These are phyloP conservation scores for Mycena metata DNA, from an alignment of 768 basidiomycete genomes.

Conservation along the genomic window DNA sequence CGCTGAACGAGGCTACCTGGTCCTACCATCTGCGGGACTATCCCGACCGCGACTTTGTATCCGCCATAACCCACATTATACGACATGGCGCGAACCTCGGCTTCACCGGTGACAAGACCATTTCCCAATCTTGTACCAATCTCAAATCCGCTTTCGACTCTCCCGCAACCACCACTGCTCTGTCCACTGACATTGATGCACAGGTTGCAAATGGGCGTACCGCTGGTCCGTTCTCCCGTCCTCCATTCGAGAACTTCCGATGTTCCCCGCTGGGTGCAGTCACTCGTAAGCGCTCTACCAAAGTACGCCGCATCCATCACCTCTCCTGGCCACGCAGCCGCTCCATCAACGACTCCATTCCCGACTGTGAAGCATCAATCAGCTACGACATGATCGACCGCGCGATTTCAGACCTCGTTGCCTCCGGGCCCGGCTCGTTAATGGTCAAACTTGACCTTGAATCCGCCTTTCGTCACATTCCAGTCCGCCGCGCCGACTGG, in stretches of 20 bases:
- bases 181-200: constrained; percentile 20
- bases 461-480: not conserved
- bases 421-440: constrained; percentile 35
- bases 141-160: constrained; percentile 33
- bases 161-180: constrained; percentile 19
- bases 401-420: constrained; percentile 28
- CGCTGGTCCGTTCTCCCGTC: constrained; percentile 39
- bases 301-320: too few species aligned
- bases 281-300: too few species aligned
- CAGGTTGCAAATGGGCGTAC: constrained; percentile 33
- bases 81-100: constrained; percentile 30
- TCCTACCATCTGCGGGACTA: constrained; percentile 30
- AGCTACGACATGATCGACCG: constrained; percentile 24
- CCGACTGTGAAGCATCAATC: constrained; percentile 36
- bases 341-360: constrained; percentile 41
- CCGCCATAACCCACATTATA: constrained; percentile 31
- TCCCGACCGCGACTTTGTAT: constrained; percentile 31
- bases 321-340: constrained; percentile 38
- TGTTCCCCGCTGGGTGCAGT: too few species aligned
- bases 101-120: constrained; percentile 21
- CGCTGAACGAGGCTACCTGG: constrained; percentile 30
- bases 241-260: too few species aligned
- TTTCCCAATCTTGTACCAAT: constrained; percentile 37
- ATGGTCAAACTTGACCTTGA: constrained; percentile 40
- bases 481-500: not conserved